phyloP scores from a whole-genome alignment of 164 flowering plant species.

The Stephania cephalantha region DNA sequence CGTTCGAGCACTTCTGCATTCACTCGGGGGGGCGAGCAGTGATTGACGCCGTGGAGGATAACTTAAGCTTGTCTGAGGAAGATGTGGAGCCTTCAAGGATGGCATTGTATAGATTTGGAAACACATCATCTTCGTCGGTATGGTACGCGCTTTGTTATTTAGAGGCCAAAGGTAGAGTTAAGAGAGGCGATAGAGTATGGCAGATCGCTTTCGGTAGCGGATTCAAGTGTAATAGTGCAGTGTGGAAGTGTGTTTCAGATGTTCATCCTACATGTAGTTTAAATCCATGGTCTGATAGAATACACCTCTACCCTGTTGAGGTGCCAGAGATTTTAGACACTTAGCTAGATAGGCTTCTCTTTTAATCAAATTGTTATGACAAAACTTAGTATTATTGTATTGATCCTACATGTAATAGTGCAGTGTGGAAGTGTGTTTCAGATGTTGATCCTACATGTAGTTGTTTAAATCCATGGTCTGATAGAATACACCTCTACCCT shows the following conservation, averaged over 20 bases:
- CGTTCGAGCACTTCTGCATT: constrained; percentile 24
- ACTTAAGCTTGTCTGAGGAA: constrained; percentile 4
- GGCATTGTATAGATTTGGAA: constrained; percentile 26
- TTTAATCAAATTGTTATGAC: neutral
- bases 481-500: constrained; percentile 20
- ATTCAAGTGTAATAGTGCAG: constrained; percentile 29
- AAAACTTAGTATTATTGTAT: neutral
- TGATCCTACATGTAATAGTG: constrained; percentile 33
- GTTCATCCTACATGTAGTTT: neutral
- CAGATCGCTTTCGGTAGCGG: constrained; percentile 26
- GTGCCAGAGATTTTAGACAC: constrained; percentile 1
- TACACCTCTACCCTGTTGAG: constrained; percentile 16
- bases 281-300: constrained; percentile 20
- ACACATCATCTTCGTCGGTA: constrained; percentile 28
- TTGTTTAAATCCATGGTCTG: constrained; percentile 17
- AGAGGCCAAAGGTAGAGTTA: constrained; percentile 23
- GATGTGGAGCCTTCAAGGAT: constrained; percentile 25
- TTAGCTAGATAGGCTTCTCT: neutral
- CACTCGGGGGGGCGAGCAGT: constrained; percentile 24
- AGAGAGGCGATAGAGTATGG: constrained; percentile 24
- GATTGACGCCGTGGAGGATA: constrained; percentile 13
- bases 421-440: constrained; percentile 24
- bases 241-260: constrained; percentile 23
- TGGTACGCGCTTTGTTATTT: constrained; percentile 24
- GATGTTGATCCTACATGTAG: neutral